Percentiles rank a stretch among this genome's conserved stretches.
Conservation (phyloP, 2,329 filamentous ascomycete species). For the Botrytis fabae region DNA sequence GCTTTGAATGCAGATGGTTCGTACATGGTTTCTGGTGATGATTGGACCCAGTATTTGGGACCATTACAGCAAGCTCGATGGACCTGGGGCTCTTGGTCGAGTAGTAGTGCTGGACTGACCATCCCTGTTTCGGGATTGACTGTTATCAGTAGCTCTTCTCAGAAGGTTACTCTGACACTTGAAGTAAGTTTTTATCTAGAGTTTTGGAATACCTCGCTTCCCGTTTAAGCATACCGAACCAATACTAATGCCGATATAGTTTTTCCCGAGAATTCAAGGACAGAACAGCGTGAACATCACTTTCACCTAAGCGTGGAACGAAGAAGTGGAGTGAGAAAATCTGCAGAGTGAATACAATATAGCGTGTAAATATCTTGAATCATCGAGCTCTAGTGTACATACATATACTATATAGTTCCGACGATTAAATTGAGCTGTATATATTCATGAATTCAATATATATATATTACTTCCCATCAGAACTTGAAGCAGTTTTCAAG, state of each 20-base stretch:
- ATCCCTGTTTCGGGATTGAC: constrained; percentile 48
- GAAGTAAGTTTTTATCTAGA: neutral
- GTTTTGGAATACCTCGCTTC: neutral
- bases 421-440: neutral
- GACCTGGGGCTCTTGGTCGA: constrained; percentile 54
- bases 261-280: constrained; percentile 13
- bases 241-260: neutral
- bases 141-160: constrained; percentile 36
- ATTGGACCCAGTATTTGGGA: constrained; percentile 56
- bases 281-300: constrained; percentile 16
- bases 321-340: neutral
- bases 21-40: constrained; percentile 50
- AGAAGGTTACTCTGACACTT: neutral
- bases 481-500: neutral
- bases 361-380: neutral
- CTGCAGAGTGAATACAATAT: neutral
- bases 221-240: neutral
- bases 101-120: constrained; percentile 48
- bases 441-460: constrained; percentile 4
- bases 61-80: constrained; percentile 52
- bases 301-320: neutral
- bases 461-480: neutral
- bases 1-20: constrained; percentile 50
- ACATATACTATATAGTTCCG: neutral
- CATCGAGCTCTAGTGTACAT: neutral